Evolutionary conservation across 805 yeast genomes (phyloP), one percentile per base, ranked within the genome.

Genomic region (Metschnikowia amazonensis): DNA sequence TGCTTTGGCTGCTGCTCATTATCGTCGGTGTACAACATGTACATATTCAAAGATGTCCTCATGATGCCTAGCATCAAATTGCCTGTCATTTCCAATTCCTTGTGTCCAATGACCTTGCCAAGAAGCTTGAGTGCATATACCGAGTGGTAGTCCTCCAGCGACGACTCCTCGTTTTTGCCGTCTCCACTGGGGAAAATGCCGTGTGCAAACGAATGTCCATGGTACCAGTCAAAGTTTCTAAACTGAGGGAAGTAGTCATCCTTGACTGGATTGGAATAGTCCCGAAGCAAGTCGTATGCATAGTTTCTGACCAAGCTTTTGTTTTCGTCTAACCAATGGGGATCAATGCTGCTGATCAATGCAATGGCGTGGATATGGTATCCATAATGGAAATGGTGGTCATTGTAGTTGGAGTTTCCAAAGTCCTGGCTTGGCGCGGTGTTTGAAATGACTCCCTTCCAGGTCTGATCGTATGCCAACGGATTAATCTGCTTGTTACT

Each of bases 151-250:
- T 85, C 90, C 60, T 85, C 90, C 10, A 86, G 80, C 17, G 81
- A 76, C 0, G 86, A 80, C 62, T 85, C 90, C 60, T 85, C 81
- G 61, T 84, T 86, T 53, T 82, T 82, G 24, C 92, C 90, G 62
- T 85, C 90, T 6, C 86, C 86, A 49, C 82, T 74, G 28, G 79
- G 74, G 55, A 78, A 81, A 16, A 84, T 69, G 2, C 92, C 90
- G 57, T 81, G 82, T 0, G 90, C 92, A 79, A 84, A 84, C 0
- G 89, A 82, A 59, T 85, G 90, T 1, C 92, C 92, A 56, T 77
- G 77, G 59, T 67, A 85, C 87, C 87, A 85, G 59, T 83, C 88
- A 64, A 84, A 84, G 6, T 80, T 73, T 57, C 90, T 73, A 36
- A 72, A 82, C 14, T 77, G 82, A 5, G 89, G 89, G 65, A 84